Evolutionary conservation across 2,329 filamentous ascomycete species (phyloP).

Genomic region (Polychaeton citri): DNA sequence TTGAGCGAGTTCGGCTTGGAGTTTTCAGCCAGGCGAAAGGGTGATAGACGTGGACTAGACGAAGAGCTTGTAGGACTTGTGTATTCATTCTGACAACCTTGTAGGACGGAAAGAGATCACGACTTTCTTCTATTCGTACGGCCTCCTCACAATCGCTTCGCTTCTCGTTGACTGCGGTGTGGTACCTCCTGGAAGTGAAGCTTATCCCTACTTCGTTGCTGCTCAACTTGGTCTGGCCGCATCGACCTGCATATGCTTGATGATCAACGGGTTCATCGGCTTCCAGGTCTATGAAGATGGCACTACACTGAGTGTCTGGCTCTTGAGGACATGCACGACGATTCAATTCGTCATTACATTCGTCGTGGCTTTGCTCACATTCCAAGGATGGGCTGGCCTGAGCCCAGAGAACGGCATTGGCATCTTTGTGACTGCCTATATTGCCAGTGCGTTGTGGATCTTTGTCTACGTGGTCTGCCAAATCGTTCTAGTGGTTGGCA

Average conservation of each 20-base stretch:
- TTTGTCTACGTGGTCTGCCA: conserved; percentile 80
- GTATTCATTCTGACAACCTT: conserved; percentile 2
- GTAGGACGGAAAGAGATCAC: conserved; percentile 57
- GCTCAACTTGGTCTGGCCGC: conserved; percentile 75
- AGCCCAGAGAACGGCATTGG: conserved; percentile 75
- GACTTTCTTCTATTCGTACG: conserved; percentile 94
- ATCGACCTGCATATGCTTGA: conserved; percentile 71
- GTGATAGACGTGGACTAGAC: background rate
- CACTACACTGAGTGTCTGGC: conserved; percentile 85
- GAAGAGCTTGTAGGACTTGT: background rate
- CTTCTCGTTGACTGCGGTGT: conserved; percentile 88
- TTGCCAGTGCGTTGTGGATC: conserved; percentile 78
- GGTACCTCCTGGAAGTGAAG: conserved; percentile 63
- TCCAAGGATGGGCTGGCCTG: conserved; percentile 80
- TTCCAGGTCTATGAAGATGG: conserved; percentile 98
- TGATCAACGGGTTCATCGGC: conserved; percentile 96
- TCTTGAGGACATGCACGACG: conserved; percentile 64
- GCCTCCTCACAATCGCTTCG: conserved; percentile 76
- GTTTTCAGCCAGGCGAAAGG: background rate
- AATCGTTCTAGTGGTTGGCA: conserved; percentile 74
- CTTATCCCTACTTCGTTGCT: conserved; percentile 85
- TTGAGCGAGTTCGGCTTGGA: background rate
- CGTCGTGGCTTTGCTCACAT: conserved; percentile 78
- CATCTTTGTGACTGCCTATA: conserved; percentile 81
- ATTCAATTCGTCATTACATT: conserved; percentile 78